phyloP scores from a whole-genome alignment of 2,329 filamentous ascomycete genomes.

The Botrytis pseudocinerea region DNA sequence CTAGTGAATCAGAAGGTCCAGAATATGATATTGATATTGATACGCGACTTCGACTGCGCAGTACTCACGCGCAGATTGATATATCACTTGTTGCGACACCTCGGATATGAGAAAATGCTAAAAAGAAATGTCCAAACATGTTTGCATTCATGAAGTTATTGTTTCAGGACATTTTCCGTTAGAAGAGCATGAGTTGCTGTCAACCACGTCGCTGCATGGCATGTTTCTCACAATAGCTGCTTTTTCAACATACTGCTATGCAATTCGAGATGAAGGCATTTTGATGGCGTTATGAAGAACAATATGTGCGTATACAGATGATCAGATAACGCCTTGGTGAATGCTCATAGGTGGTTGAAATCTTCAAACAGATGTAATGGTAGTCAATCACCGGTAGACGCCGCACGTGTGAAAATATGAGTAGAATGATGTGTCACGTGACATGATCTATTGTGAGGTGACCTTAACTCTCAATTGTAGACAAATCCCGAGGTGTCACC shows the following conservation, averaged over 20 bases:
- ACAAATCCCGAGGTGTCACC: not conserved
- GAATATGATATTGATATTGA: not conserved
- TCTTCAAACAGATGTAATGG: not conserved
- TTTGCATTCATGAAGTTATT: not conserved
- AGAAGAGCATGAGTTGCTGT: not conserved
- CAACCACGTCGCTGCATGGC: not conserved
- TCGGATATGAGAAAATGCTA: not conserved
- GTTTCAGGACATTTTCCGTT: too few relatives aligned
- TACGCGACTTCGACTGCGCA: not conserved
- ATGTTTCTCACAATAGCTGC: not conserved
- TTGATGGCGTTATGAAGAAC: not conserved
- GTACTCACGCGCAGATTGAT: not conserved
- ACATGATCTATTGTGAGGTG: accelerated
- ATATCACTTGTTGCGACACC: not conserved
- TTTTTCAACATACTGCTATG: not conserved
- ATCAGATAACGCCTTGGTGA: not conserved
- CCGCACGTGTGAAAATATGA: not conserved
- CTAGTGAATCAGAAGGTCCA: not conserved
- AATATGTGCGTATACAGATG: not conserved
- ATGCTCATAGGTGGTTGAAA: not conserved
- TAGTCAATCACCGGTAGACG: not conserved
- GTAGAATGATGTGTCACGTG: not conserved
- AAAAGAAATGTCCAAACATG: not conserved
- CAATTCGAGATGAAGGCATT: not conserved
- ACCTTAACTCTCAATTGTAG: not conserved